These are phyloP conservation scores for Fusarium sp. DNA, from an alignment of 2,329 filamentous ascomycete genomes.

Conservation along the genomic window DNA sequence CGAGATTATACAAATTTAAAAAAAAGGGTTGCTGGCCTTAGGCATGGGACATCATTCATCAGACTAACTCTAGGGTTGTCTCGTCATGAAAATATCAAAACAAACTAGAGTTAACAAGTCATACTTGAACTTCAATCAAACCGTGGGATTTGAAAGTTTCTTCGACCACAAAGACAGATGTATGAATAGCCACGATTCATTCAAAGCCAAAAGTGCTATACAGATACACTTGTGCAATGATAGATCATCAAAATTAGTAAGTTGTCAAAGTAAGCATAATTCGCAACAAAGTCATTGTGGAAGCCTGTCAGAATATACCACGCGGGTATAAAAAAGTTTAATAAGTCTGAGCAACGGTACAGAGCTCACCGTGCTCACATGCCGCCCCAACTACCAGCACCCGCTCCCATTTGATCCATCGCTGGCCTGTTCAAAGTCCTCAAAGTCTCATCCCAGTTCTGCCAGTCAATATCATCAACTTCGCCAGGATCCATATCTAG, in stretches of 20 bases:
- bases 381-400: constrained; percentile 34
- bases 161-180: neutral
- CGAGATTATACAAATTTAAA: neutral
- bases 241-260: neutral
- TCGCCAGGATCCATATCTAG: constrained; percentile 31
- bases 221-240: neutral
- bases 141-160: neutral
- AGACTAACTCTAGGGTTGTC: neutral
- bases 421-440: constrained; percentile 6
- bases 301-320: neutral
- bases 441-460: constrained; percentile 35
- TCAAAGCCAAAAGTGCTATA: neutral
- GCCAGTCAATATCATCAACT: constrained; percentile 37
- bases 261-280: too few species aligned
- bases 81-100: neutral
- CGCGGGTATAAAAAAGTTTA: neutral
- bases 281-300: neutral
- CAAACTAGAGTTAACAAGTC: neutral
- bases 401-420: constrained; percentile 4
- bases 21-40: neutral
- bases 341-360: neutral
- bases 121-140: neutral
- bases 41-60: too few species aligned
- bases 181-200: neutral
- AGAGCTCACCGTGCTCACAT: constrained; percentile 14